Base-by-base conservation (phyloP, 495 filamentous ascomycete genomes). In the Penicillium macrosclerotiorum region DNA sequence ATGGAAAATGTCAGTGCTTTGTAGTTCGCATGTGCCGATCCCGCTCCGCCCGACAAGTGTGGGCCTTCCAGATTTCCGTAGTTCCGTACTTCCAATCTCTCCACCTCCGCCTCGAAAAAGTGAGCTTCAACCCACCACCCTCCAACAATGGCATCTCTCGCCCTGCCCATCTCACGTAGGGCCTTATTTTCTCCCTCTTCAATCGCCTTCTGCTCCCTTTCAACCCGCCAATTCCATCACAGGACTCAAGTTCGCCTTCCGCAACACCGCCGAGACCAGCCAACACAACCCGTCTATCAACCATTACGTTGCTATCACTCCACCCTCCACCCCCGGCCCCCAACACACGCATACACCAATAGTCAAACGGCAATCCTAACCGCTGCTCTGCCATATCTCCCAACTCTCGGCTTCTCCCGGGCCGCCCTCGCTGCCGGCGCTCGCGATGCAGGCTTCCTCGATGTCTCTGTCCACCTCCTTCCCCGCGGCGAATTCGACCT, bases 391-490 rank as follows among this genome's bases (percentile, higher is more conserved):
- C 42, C 55, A n/a, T 87, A 93, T 66, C 84, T 96, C 30, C 90
- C 90, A 34, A 45, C 65, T 22, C 82, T 90, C 62, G 93, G 94
- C 60, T 97, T 96, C 77, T 85, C 88, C 2, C 53, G 60, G 22
- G 67, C 77, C 7, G 71, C 90, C 3, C 77, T 98, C 7, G 77
- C 80, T 31, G 76, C 86, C 27, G 93, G 91, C 55, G 86, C 88
- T 30, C 82, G 83, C 55, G 88, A 92, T 55, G 80, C 80, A 20
- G 88, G 89, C 36, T 95, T 91, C 67, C 84, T 90, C 32, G 88
- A 93, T 59, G 86, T 90, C 52, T 89, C 86, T 13, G 78, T 85
- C 27, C 92, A 90, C 55, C 63, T 97, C 1, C 79, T 98, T 40
- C 83, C 90, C 19, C 73, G 81, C 20, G 89, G 83, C 11, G 80